Evolutionary conservation across 1,284 basidiomycete species (phyloP).

Genomic region (Mycena citricolor): DNA sequence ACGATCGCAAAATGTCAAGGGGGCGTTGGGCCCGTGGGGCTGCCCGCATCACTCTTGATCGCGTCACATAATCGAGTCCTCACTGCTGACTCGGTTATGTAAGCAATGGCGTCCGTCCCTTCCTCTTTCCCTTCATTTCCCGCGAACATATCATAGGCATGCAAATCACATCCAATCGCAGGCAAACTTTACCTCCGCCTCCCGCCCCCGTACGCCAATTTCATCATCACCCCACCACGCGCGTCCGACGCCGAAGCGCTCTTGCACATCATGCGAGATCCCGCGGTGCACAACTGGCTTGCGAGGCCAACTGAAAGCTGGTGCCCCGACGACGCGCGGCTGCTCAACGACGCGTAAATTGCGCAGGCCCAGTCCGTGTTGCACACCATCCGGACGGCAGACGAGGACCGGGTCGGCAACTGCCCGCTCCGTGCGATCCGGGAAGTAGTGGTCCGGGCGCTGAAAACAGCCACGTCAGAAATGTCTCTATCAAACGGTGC

Average conservation of each 20-base stretch:
- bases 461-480: constrained; percentile 45
- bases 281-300: constrained; percentile 45
- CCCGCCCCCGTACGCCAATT: constrained; percentile 33
- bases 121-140: no score
- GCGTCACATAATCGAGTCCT: no score
- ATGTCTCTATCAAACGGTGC: constrained; percentile 25
- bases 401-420: constrained; percentile 22
- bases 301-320: constrained; percentile 43
- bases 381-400: constrained; percentile 28
- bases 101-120: no score
- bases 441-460: constrained; percentile 48
- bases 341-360: constrained; percentile 27
- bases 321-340: constrained; percentile 20
- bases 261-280: constrained; percentile 48
- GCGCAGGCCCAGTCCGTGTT: constrained; percentile 26
- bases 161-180: constrained; percentile 39
- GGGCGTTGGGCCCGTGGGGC: no score
- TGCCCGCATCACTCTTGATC: no score
- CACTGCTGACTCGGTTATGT: no score
- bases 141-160: no score
- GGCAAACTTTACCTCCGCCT: constrained; percentile 55
- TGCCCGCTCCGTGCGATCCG: constrained; percentile 47
- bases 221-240: constrained; percentile 61
- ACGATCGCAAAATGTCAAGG: no score
- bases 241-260: constrained; percentile 40